Evolutionary conservation across 352 stramenopile species (phyloP), one percentile per base, ranked within the genome.

Genomic region (Globisporangium spinosum): DNA sequence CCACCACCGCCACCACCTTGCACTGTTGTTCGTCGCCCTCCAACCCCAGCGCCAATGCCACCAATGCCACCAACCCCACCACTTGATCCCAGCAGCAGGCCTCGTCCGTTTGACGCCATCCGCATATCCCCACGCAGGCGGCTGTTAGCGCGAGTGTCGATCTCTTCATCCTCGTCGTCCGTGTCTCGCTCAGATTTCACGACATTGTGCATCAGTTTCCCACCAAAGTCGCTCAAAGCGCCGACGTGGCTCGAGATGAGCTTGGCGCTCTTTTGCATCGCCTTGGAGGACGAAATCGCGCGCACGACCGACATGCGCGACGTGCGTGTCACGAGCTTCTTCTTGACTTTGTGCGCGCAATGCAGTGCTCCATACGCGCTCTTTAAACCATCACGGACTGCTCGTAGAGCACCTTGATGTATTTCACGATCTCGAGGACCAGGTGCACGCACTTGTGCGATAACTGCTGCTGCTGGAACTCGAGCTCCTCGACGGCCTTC

Each of bases 401-500:
- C 22, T 63, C 29, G 5, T 47, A 27, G 8, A 73, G 58, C 7
- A 40, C 51, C 17, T 60, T 70, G 23, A 23, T 62, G 62, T 77
- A 77, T 32, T 49, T 54, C 23, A 70, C 51, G 4, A 70, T 68
- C 51, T 79, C 73, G 10, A 75, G 15, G 2, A 71, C 64, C 12
- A 77, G 25, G 27, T 77, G 67, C n/a, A 79, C 69, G 25, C 68
- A 70, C 45, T 71, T 64, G 35, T 73, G 57, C 4, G 64, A 65
- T 32, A 59, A 71, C 27, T 58, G 58, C 32, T 62, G 57, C 25
- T 70, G 62, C 15, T 74, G 34, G 20, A 53, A 25, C 13, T 75
- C 70, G n/a, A 73, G 58, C 51, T 82, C 74, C 43, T 74, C 69
- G 17, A 73, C 63, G 5, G 76, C 74, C 17, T 72, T 70, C 8